Evolutionary conservation across 305 asterid genomes (phyloP), one percentile per base, ranked within the genome.

Genomic region (Fraxinus velutina): DNA sequence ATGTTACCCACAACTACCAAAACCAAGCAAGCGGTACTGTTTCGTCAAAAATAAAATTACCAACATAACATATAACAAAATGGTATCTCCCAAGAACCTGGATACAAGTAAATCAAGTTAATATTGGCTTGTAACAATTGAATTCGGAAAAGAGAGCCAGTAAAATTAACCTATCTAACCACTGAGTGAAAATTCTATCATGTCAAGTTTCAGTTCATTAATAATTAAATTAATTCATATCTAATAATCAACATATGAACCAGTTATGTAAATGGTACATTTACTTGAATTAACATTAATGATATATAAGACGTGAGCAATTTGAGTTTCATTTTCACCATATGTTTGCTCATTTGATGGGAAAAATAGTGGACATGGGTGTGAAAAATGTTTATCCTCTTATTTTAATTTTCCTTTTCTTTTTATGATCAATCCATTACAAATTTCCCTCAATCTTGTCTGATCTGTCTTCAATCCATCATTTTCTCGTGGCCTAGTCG

Each of bases 41-140:
- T 77, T 27, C 78, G 21, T 50, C 37, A 78, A 76, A 39, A 29
- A 50, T 79, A 57, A 74, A 75, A 73, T 62, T 57, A 66, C 9
- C 64, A 77, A 72, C 0, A n/a, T 37, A 33, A 12, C 12, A 1
- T 27, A 15, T 7, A 22, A 66, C 17, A 9, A 24, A 66, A 66
- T 8, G 36, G n/a, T 24, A 21, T 24, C 17, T 2, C 32, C 15
- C 6, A 64, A 64, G 36, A 66, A 66, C 8, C 29, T 57, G 29
- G 29, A 27, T 66, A 27, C 7, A 2, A 66, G 73, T 66, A 66
- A 7, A 66, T 24, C 73, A 66, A 66, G 73, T 34, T 66, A 66
- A 24, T n/a, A 66, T 66, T 66, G 7, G 6, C 32, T 19, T 66
- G 73, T 66, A 66, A 66, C 62, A 19, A 57, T 57, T 57, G 29